Base-by-base conservation (phyloP, 371 early-diverging fungal genomes). In the Haplosporangium sp. region DNA sequence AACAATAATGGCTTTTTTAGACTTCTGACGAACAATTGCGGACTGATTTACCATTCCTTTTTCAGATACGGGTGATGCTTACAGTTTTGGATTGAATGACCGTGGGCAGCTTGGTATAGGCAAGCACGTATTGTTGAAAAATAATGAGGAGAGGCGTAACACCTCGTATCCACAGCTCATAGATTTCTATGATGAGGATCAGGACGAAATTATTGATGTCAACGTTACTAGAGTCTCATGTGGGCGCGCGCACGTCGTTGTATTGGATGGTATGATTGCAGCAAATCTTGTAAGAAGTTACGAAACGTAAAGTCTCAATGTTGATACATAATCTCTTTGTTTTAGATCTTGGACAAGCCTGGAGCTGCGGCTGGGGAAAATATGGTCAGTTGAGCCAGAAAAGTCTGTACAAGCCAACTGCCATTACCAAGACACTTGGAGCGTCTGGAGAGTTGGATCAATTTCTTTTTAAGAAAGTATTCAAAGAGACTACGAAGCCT, bases 311-410 rank as follows among this genome's bases (percentile, higher is more conserved):
- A 39, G 11, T 6, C 48, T 10, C n/a, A n/a, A 45, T 27, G 45
- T 45, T 56, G 15, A 20, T 7, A 39, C 59, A 59, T 3, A 39
- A 37, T 37, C 35, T 27, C 19, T 35, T 38, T 19, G 37, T 37
- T 39, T 6, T 78, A 78, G 79, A 71, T 60, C 11, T 47, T 27
- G 74, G 79, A 13, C 35, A 38, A 5, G 71, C 50, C 1, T 78
- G 79, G 79, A 78, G 71, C 63, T 74, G 79, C 37, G 79, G 79
- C 13, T 78, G 79, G 79, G 74, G 71, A 10, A 78, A 78, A 47
- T 74, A 78, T 71, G 74, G 79, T 1, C 79, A 78, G 34, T 35
- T 74, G 17, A 56, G 69, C n/a, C 63, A 55, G 1, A 17, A n/a
- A 34, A 53, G n/a, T 8, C 3, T 40, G 11, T 38, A 17, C 38